Evolutionary conservation across 257 asterid genomes (phyloP).

Genomic region (Solanum ossicruentum): DNA sequence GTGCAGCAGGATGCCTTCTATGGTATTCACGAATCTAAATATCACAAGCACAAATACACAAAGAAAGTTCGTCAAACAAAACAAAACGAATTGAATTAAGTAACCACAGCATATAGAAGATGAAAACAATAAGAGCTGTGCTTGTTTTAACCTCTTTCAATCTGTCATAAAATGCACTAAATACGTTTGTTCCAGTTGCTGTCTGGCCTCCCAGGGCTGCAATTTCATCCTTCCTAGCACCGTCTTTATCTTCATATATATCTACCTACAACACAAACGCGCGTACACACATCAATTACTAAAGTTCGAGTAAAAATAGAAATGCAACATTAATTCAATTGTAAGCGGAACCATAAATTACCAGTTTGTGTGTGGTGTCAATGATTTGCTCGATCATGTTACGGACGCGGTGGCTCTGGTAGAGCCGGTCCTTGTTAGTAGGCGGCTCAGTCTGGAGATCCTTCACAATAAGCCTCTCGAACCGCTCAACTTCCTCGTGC

Average conservation of each 20-base stretch:
- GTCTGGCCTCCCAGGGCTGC: conserved; percentile 97
- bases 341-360: conserved; percentile 1
- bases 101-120: background rate
- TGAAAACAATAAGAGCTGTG: background rate
- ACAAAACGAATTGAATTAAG: background rate
- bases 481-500: conserved; percentile 94
- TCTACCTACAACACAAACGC: conserved; percentile 34
- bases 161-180: conserved; percentile 89
- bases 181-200: conserved; percentile 64
- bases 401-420: conserved; percentile 91
- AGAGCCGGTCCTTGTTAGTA: conserved; percentile 68
- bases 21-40: conserved; percentile 89
- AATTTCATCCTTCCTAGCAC: conserved; percentile 86
- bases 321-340: background rate
- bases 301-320: background rate
- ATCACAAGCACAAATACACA: background rate
- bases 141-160: conserved; percentile 57
- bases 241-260: conserved; percentile 75
- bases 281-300: background rate
- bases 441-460: conserved; percentile 87
- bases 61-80: background rate
- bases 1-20: conserved; percentile 77
- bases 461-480: conserved; percentile 78
- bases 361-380: conserved; percentile 55
- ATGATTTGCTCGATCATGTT: conserved; percentile 73